Evolutionary conservation across 2,329 filamentous ascomycete genomes (phyloP).

Genomic region (Monilinia vaccinii-corymbosi): DNA sequence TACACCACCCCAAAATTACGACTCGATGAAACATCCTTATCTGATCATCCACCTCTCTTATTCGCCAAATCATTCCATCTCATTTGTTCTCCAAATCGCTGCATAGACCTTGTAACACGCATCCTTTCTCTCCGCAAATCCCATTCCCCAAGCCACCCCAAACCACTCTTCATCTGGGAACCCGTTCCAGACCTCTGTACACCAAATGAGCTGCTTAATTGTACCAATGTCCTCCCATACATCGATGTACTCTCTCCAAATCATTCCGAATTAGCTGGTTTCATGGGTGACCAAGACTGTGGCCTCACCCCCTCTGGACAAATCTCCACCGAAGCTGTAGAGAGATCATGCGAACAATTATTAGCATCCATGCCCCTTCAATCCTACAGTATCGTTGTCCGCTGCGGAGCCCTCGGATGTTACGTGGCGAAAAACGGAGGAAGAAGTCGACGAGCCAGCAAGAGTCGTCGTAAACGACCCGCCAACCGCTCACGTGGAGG

Average conservation of each 20-base stretch:
- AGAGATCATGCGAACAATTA: slow-evolving; percentile 53
- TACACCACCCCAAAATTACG: slow-evolving; percentile 83
- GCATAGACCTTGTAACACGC: slow-evolving; percentile 64
- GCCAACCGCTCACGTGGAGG: slow-evolving; percentile 37
- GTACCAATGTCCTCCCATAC: slow-evolving; percentile 51
- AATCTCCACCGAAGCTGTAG: slow-evolving; percentile 43
- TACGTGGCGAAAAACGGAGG: slow-evolving; percentile 42
- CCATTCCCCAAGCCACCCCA: slow-evolving; percentile 31
- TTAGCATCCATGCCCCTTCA: slow-evolving; percentile 55
- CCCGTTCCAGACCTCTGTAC: slow-evolving; percentile 84
- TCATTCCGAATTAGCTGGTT: slow-evolving; percentile 75
- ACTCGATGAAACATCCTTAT: slow-evolving; percentile 64
- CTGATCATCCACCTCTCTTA: slow-evolving; percentile 45
- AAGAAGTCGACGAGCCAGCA: slow-evolving; percentile 15
- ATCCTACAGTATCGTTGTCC: slow-evolving; percentile 58
- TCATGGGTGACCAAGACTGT: slow-evolving; percentile 54
- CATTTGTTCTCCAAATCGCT: slow-evolving; percentile 71
- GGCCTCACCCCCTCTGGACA: slow-evolving; percentile 33
- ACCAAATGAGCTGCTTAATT: slow-evolving; percentile 56
- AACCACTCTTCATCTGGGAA: slow-evolving; percentile 85
- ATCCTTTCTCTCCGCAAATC: slow-evolving; percentile 52
- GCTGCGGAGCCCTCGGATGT: slow-evolving; percentile 65
- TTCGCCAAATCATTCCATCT: slow-evolving; percentile 75
- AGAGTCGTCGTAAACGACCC: slow-evolving; percentile 18
- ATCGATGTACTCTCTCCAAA: slow-evolving; percentile 69